Evolutionary conservation across 169 alveolate genomes (phyloP).

Genomic region (Plasmodium vivax): DNA sequence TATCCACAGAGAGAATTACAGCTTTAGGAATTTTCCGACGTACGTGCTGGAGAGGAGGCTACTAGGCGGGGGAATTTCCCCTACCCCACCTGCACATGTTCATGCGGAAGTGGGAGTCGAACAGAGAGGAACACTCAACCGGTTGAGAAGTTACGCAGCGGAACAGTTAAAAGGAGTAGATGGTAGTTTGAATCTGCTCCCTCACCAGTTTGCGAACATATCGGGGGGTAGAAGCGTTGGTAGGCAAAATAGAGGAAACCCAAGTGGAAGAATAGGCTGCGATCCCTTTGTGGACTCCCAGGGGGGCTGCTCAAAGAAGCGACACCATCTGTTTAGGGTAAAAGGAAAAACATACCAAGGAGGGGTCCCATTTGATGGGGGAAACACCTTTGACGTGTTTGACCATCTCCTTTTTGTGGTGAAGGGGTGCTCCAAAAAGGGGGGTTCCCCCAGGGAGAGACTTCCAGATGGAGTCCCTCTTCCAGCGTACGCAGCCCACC

Average conservation of each 20-base stretch:
- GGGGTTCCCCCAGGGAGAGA: background rate
- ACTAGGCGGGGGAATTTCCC: background rate
- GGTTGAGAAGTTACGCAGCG: background rate
- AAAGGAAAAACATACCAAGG: background rate
- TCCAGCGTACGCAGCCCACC: background rate
- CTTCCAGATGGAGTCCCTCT: background rate
- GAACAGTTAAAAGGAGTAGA: background rate
- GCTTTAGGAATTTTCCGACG: constrained; percentile 36
- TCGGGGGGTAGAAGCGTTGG: background rate
- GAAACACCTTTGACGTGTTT: background rate
- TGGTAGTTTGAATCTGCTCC: background rate
- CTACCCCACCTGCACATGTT: background rate
- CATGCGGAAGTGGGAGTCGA: background rate
- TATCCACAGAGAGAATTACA: constrained; percentile 6
- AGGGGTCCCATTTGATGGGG: background rate
- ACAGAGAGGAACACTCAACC: background rate
- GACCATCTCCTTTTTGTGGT: background rate
- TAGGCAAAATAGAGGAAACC: background rate
- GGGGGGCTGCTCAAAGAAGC: background rate
- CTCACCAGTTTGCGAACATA: background rate
- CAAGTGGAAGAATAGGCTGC: background rate
- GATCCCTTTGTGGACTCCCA: background rate
- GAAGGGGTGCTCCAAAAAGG: background rate
- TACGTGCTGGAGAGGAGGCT: background rate
- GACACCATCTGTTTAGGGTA: background rate